Base-by-base conservation (phyloP, 2,329 filamentous ascomycete species). In the Fusarium scirpi region DNA sequence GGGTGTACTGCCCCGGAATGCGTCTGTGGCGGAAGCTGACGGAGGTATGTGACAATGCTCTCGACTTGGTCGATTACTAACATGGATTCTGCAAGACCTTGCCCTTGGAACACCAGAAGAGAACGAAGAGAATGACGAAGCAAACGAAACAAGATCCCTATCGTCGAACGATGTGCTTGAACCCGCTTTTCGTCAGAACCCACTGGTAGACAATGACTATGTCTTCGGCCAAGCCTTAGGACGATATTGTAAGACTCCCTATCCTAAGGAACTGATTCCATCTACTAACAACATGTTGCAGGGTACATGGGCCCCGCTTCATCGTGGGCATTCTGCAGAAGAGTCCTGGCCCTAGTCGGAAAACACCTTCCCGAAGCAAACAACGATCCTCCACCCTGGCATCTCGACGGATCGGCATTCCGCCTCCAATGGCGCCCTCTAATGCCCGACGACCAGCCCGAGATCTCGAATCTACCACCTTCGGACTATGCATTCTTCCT, bases 221-320 rank as follows among this genome's bases (percentile, higher is more conserved):
- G 70, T 74, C 2, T 75, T 75, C 25, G 71, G 70, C 1, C 65
- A 64, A 20, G 72, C 67, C 1, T 44, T 74, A 18, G 73, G 73
- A 1, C 38, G 64, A 45, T 75, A 75, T 22, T 75, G 73, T 57
- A 57, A 22, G 60, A 4, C 1, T 3, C 3, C 4, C 1, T 24
- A 24, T 6, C 24, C 24, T 22, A 22, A 24, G 24, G 6, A 24
- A 5, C 24, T 24, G 5, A 24, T 24, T 24, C 3, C 24, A 24
- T 24, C 3, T 24, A 24, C 24, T 24, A 24, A 24, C 24, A 24
- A 4, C 5, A 24, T 24, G 24, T 8, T 3, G 25, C 7, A 76
- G 74, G 74, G 74, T 76, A 76, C 13, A 76, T 76, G 74, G 74
- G 74, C 2, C 74, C 74, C 3, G 67, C 72, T 1, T 76, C 74